phyloP scores from a whole-genome alignment of 2,329 filamentous ascomycete species.

The Trichophyton schoenleinii region DNA sequence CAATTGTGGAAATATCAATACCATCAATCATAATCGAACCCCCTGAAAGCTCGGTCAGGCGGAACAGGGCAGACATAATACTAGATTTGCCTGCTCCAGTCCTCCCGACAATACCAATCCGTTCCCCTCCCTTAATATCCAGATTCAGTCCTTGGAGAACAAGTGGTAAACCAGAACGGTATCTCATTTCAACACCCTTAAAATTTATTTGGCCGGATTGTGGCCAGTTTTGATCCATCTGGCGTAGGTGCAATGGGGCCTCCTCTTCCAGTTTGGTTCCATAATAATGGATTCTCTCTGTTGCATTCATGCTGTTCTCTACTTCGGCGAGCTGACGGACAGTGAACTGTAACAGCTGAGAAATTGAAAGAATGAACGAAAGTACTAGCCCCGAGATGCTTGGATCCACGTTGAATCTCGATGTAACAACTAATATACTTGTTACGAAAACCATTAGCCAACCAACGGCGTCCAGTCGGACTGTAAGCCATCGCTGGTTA shows the following conservation, averaged over 20 bases:
- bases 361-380: conserved; percentile 84
- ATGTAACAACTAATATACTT: conserved; percentile 83
- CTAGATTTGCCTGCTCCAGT: conserved; percentile 37
- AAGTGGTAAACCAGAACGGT: conserved; percentile 57
- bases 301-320: conserved; percentile 96
- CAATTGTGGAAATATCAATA: conserved; percentile 31
- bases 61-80: conserved; percentile 36
- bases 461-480: conserved; percentile 73
- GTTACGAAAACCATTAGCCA: conserved; percentile 75
- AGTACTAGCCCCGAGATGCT: conserved; percentile 79
- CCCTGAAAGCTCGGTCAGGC: conserved; percentile 29
- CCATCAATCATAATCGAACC: conserved; percentile 34
- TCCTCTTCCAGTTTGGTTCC: conserved; percentile 79
- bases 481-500: conserved; percentile 85
- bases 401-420: conserved; percentile 70
- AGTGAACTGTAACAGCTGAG: conserved; percentile 92
- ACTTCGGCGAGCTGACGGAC: conserved; percentile 89
- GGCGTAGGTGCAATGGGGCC: conserved; percentile 61
- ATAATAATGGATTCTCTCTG: conserved; percentile 84
- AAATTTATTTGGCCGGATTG: conserved; percentile 72
- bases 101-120: conserved; percentile 37
- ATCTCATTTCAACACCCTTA: conserved; percentile 64
- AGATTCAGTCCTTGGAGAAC: conserved; percentile 55
- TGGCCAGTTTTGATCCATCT: conserved; percentile 68
- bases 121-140: conserved; percentile 33